Evolutionary conservation across 2,329 filamentous ascomycete species (phyloP), one percentile per base, ranked within the genome.

Genomic region (Periconia digitata): DNA sequence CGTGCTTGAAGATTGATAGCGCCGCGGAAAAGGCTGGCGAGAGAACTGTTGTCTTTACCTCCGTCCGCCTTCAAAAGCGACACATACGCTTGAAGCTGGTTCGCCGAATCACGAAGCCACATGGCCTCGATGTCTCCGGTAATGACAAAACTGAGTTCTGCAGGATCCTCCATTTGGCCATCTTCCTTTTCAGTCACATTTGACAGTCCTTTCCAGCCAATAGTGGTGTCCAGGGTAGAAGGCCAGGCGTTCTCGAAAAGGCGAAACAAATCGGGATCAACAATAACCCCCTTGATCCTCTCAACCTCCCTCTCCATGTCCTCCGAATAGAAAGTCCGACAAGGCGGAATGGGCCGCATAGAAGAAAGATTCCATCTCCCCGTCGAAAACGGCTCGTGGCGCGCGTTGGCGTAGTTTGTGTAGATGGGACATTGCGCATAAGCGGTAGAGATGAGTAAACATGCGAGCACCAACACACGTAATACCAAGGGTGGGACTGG

Each of bases 141-240:
- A 49, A 83, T 81, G 46, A 83, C 62, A 57, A 81, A 82, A 10
- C 78, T 77, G 45, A 86, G 69, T 68, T 89, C 86, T 64, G 88
- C 83, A n/a, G 5, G 15, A 6, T 39, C 34, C 21, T 35, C 40
- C 40, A 17, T 32, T 23, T 20, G 18, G 18, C 17, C 29, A 36
- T 20, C 34, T 12, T 27, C 17, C 5, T n/a, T 22, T 13, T 36
- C 38, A 0, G 77, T 71, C 50, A 79, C 74, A 48, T 82, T 77
- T 7, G 75, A 76, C 44, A 74, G 71, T 1, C 87, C 87, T 43
- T 78, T 81, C 86, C 85, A 90, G 47, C 78, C 78, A 40, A 90
- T 79, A 0, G 86, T 87, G 0, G 86, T 90, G 62, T 90, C 87
- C n/a, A 91, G 73, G 0, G 87, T 89, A 67, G 87, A 90, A 0